Evolutionary conservation across 2,329 filamentous ascomycete species (phyloP), one percentile per base, ranked within the genome.

Genomic region (Stagonosporopsis vannaccii): DNA sequence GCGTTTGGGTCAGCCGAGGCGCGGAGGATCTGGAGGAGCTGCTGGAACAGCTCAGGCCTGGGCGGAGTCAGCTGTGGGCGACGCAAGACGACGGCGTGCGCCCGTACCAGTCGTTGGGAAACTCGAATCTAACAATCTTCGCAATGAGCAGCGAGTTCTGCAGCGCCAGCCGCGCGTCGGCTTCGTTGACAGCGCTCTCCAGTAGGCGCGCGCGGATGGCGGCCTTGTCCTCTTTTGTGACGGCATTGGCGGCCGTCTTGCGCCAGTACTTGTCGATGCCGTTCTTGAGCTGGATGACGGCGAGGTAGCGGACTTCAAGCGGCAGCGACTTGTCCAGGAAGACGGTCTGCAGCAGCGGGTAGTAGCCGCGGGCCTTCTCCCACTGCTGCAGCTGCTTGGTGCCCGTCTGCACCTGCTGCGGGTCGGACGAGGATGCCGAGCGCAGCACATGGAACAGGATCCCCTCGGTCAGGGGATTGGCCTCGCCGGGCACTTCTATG

Each of bases 221-320:
- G 9, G 84, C 79, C 76, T 95, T 97, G 72, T 97, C 91, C 19
- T 89, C 85, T 56, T 85, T 85, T 43, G 75, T 77, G 6, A 89
- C 84, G 6, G 85, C 83, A 77, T 88, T 87, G 53, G 90, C 85
- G 45, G 91, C 87, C 30, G 90, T 90, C 72, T 83, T 91, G 71
- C 95, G 85, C 95, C 95, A 99, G 76, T 92, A 92, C 73, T 90
- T 92, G 74, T 98, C 94, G 76, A 98, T 93, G 51, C 93, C 95
- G 75, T 98, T 97, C 75, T 98, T 98, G 50, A 99, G 83, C 73
- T 97, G 91, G 65, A 98, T 97, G 55, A 98, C 87, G 51, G 94
- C 90, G 11, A 97, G 87, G 70, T 96, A 92, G 59, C 95, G 90
- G 49, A 94, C 85, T 68, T 96, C 88, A 55, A 86, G 78, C 1